Evolutionary conservation across 73 alveolate genomes (phyloP), one percentile per base, ranked within the genome.

Genomic region (Durusdinium trenchii): DNA sequence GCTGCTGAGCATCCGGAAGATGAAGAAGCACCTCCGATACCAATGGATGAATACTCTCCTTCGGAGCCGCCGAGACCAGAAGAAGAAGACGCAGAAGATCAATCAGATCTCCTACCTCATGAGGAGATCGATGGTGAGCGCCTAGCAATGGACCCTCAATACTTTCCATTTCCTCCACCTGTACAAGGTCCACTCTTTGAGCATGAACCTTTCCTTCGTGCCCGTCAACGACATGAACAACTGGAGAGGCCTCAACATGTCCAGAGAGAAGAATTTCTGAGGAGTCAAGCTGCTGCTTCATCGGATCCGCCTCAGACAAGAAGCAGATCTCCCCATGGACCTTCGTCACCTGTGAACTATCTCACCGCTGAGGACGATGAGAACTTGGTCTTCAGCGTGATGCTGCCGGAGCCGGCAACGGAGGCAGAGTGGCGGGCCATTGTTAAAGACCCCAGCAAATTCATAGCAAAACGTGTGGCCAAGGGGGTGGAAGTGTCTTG

Each of bases 401-500:
- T 57, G 23, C 51, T 87, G 0, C 71, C 84, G 6, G 38, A 4
- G 3, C 95, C 95, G 30, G 71, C 16, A 30, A 87, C n/a, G 5
- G 95, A 61, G 40, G 32, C 6, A 30, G 71, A 87, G 50, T 87
- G 95, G 95, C 6, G 60, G 40, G 50, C 67, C 69, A 43, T 87
- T 26, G 42, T 45, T 6, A 69, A 71, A 7, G 95, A 87, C 32
- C 85, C 95, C 40, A 30, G 64, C 38, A 71, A 45, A 48, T 87
- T 69, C 43, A 36, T 62, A 26, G 95, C 85, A 4, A 87, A 87
- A 28, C 14, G 40, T 0, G 36, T 87, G 36, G 62, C 67, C 40
- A 87, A 87, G n/a, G 85, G 81, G 0, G 91, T 48, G 30, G 95
- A 87, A 23, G 85, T 87, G 6, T 9, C 64, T 12, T 87, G 60